Evolutionary conservation across 352 stramenopile species (phyloP).

Genomic region (Lagenidium sp.): DNA sequence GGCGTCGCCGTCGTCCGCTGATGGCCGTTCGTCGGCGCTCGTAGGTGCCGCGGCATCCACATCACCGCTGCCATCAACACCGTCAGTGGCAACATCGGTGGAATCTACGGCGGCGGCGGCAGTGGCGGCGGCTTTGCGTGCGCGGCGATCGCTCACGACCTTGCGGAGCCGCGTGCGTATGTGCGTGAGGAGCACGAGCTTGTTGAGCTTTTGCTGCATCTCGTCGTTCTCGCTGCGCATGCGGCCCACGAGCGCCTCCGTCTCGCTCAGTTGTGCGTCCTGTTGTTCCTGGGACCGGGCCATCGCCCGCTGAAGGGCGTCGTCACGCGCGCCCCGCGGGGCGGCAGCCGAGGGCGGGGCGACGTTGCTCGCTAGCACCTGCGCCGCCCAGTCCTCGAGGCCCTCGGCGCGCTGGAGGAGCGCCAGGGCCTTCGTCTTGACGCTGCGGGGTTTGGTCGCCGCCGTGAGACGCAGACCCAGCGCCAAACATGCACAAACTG

Average conservation of each 20-base stretch:
- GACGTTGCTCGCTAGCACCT: constrained; percentile 23
- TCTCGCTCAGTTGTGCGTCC: constrained; percentile 33
- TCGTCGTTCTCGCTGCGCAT: constrained; percentile 52
- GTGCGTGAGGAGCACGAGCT: constrained; percentile 49
- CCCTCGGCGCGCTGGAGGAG: constrained; percentile 67
- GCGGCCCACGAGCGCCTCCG: constrained; percentile 44
- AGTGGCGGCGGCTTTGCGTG: constrained; percentile 33
- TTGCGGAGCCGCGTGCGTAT: constrained; percentile 38
- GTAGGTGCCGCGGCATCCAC: too few relatives aligned
- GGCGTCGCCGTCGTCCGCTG: background rate
- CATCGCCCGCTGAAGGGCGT: constrained; percentile 30
- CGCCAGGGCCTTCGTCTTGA: constrained; percentile 71
- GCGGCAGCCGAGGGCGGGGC: background rate
- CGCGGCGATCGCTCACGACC: constrained; percentile 34
- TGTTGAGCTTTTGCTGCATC: constrained; percentile 52
- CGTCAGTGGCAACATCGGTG: too few relatives aligned
- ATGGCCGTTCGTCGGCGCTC: background rate
- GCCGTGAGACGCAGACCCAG: too few relatives aligned
- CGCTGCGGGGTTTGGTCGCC: too few relatives aligned
- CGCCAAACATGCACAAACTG: too few relatives aligned
- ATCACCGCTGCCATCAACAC: too few relatives aligned
- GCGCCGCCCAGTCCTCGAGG: constrained; percentile 48
- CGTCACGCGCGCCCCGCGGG: constrained; percentile 9
- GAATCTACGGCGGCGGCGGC: too few relatives aligned
- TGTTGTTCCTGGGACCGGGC: constrained; percentile 32